Conservation (phyloP, 1,139 yeast species). For the Spathaspora jeffriesii region DNA sequence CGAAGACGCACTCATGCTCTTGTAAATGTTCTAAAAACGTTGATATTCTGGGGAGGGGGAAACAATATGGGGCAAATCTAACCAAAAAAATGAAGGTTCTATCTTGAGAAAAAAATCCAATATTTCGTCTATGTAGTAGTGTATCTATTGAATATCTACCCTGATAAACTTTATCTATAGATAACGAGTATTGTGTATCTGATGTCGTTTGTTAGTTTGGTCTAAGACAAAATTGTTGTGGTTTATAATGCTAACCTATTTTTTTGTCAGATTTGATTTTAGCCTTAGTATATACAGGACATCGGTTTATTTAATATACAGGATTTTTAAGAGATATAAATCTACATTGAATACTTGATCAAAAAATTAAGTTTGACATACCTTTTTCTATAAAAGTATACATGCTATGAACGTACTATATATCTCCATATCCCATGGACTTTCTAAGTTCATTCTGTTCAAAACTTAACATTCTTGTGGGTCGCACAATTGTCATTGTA, state of each 20-base stretch:
- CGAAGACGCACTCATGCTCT: constrained; percentile 12
- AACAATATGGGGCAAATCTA: not conserved
- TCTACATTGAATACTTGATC: not conserved
- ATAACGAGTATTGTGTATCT: not conserved
- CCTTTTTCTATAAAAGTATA: not conserved
- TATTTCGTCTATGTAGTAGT: not conserved
- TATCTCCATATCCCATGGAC: constrained; percentile 3
- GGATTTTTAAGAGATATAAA: not conserved
- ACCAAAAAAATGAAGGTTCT: not conserved
- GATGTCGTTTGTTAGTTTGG: not conserved
- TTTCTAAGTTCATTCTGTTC: constrained; percentile 3
- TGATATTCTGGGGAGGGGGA: not conserved
- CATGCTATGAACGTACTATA: not conserved
- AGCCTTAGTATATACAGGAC: not conserved
- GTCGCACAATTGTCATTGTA: not conserved
- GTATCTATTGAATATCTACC: not conserved
- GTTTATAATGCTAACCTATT: not conserved
- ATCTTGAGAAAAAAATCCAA: not conserved
- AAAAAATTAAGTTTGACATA: too few species aligned
- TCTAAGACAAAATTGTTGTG: not conserved
- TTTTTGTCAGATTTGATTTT: not conserved
- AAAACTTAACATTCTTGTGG: not conserved
- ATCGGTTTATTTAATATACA: not conserved
- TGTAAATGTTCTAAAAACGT: not conserved
- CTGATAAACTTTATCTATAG: not conserved